Base-by-base conservation (phyloP, 805 yeast species). In the Pichia heedii region DNA sequence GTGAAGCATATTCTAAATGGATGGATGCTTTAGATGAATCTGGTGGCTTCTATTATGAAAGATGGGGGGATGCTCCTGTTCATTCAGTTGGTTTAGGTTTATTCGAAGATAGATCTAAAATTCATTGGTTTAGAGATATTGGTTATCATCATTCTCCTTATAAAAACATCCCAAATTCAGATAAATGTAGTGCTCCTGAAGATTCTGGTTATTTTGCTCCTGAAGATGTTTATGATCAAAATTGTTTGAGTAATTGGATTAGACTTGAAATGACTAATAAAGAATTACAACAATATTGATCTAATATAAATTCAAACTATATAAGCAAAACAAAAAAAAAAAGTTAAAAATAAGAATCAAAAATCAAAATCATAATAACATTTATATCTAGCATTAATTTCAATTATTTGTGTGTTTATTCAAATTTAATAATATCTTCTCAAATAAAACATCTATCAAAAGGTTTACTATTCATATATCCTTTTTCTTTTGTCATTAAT, bases 61-160 rank as follows among this genome's bases (percentile, higher is more conserved):
- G 95, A 52, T 86, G 95, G 95, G 95, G 95, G 5, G 95, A 86
- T 66, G 95, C 95, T 0, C 95, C 95, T 2, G 93, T 86, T 2
- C 93, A 85, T 57, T 77, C 87, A 18, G 62, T 86, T 43, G 95
- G 89, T 1, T 63, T 84, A 36, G 77, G 77, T 21, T 59, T 84
- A 46, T 84, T 86, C 57, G 85, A 82, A 21, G 88, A 83, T 54
- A 81, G 76, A 55, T 64, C 71, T 15, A 71, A 73, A 48, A 73
- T 87, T 33, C 95, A 87, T 58, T 87, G 94, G 90, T 87, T 87
- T 59, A 74, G 85, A 58, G 94, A 84, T 58, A 79, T 84, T 42
- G 94, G 93, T 1, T 84, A 84, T 58, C 70, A 69, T 45, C 94
- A 84, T 60, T 66, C 69, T 42, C 95, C 95, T 2, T 86, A 81